These are phyloP conservation scores for Alternaria angustiovoidea DNA, from an alignment of 2,329 filamentous ascomycete genomes.

Conservation along the genomic window DNA sequence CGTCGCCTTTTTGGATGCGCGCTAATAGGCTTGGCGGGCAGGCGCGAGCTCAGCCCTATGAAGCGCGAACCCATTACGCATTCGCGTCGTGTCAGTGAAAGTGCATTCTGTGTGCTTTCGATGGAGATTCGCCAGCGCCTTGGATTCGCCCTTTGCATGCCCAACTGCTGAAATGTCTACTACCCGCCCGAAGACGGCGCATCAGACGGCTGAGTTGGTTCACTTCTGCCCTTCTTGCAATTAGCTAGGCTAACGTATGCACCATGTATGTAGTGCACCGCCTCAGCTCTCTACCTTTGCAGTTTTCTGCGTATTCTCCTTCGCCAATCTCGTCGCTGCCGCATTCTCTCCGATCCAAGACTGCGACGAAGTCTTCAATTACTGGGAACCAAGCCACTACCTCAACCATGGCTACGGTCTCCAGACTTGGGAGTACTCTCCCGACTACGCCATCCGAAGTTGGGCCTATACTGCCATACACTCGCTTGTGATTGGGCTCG, in stretches of 20 bases:
- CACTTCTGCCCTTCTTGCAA: background rate
- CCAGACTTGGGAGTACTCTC: slow-evolving; percentile 99
- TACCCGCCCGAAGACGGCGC: slow-evolving; percentile 9
- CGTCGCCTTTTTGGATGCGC: slow-evolving; percentile 40
- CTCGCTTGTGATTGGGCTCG: slow-evolving; percentile 73
- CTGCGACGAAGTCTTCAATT: slow-evolving; percentile 99
- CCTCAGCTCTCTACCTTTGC: slow-evolving; percentile 69
- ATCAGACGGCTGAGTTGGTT: slow-evolving; percentile 3
- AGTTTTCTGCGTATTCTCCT: slow-evolving; percentile 82
- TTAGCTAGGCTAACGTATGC: slow-evolving; percentile 9
- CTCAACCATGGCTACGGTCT: slow-evolving; percentile 90
- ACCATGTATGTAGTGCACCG: slow-evolving; percentile 39
- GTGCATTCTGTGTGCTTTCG: background rate
- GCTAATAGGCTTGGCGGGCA: slow-evolving; percentile 32
- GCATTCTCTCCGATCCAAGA: slow-evolving; percentile 91
- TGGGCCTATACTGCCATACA: slow-evolving; percentile 91
- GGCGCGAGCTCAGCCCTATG: slow-evolving; percentile 35
- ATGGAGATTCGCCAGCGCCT: background rate
- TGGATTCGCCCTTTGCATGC: background rate
- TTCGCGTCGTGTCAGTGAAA: slow-evolving; percentile 3
- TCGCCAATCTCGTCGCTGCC: slow-evolving; percentile 77
- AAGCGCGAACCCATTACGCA: slow-evolving; percentile 10
- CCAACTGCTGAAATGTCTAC: background rate
- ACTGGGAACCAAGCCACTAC: slow-evolving; percentile 98
- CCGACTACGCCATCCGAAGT: slow-evolving; percentile 91